Evolutionary conservation across 805 yeast species (phyloP), one percentile per base, ranked within the genome.

Genomic region (Saccharomyces eubayanus): DNA sequence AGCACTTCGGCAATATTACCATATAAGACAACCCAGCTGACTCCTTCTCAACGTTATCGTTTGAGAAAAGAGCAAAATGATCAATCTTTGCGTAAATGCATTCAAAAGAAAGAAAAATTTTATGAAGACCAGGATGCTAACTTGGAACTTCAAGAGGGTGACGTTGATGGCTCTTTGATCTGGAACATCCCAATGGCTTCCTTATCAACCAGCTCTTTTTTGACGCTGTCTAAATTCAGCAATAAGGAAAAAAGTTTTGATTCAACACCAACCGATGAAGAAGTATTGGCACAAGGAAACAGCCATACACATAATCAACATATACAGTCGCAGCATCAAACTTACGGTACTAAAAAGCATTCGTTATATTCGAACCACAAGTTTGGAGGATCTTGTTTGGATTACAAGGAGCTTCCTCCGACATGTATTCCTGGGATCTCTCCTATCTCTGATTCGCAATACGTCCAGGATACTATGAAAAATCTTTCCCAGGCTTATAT

Each of bases 161-260:
- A 73, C 20, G 68, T 71, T 29, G 74, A 69, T 41, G 74, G 72
- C 48, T 65, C 74, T 0, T 50, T 72, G 11, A 73, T 78, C 51
- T 79, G 77, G 74, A 79, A 79, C 57, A 79, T 80, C 3, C 84
- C 84, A 2, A 70, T 72, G 57, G 76, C 83, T 1, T 62, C 67
- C 5, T 50, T 58, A 43, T 61, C 66, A 16, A 65, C 67, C 2
- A 60, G 54, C 41, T 64, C 67, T 16, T 61, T 62, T 48, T 50
- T 62, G 29, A 54, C 51, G 47, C 45, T 60, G 9, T 50, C 57
- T 14, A 50, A 43, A 36, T 9, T 36, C 10, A 36, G 20, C 20
- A 16, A 16, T 16, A 36, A 36, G 3, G 43, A 6, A 16, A 36
- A 16, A 10, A 6, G 21, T 36, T 16, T 6, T 6, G 43, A 36